phyloP scores from a whole-genome alignment of 352 stramenopile species.

The Pelagophyceae sp. region DNA sequence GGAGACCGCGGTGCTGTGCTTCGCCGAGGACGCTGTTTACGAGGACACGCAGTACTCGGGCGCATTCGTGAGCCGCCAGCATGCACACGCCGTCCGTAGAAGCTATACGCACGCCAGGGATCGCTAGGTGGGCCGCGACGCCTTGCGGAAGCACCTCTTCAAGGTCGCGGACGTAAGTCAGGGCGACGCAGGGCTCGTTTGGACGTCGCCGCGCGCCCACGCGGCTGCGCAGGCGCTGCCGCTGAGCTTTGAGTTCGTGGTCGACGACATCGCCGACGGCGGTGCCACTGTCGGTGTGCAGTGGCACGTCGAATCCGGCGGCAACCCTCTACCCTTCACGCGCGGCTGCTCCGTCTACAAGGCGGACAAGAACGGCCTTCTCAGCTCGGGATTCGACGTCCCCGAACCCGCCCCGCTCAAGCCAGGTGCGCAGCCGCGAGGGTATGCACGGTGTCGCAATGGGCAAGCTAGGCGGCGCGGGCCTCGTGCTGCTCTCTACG shows the following conservation, averaged over 20 bases:
- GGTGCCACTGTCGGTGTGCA: constrained; percentile 34
- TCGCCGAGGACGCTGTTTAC: constrained; percentile 47
- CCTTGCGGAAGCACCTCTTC: constrained; percentile 47
- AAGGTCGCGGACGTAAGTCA: constrained; percentile 46
- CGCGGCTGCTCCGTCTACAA: constrained; percentile 55
- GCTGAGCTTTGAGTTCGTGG: constrained; percentile 47
- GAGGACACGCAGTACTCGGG: constrained; percentile 53
- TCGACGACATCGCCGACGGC: constrained; percentile 44
- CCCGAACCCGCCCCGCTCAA: constrained; percentile 52
- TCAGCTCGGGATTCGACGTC: constrained; percentile 52
- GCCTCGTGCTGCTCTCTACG: constrained; percentile 29
- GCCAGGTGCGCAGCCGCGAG: no score
- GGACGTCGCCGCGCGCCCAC: no score
- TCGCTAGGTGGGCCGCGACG: constrained; percentile 43
- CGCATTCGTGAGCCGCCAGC: no score
- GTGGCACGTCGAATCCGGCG: constrained; percentile 61
- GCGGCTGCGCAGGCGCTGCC: no score
- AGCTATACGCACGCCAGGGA: no score
- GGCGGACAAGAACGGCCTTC: constrained; percentile 47
- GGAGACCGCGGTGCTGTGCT: constrained; percentile 40
- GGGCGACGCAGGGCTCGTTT: no score
- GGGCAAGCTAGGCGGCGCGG: no score
- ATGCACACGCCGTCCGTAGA: no score
- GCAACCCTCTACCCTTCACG: constrained; percentile 48
- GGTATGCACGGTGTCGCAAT: no score